Base-by-base conservation (phyloP, 2,329 filamentous ascomycete species). In the Claviceps spartinae region DNA sequence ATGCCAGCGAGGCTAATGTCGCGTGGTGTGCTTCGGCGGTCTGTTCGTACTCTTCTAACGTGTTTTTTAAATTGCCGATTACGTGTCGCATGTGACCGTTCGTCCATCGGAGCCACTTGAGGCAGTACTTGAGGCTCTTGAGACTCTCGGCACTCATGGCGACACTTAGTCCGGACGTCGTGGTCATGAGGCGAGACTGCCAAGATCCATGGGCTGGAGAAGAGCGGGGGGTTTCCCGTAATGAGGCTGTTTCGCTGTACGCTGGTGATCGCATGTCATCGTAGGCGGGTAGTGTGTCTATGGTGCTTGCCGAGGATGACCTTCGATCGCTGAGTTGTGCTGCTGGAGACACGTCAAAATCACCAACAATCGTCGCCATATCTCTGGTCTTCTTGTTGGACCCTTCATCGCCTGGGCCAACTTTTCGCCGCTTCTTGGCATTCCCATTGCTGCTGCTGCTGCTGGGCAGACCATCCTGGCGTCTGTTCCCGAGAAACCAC, bases 81-180 rank as follows among this genome's bases (percentile, higher is more conserved):
- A 88, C 78, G 47, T 82, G 81, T 47, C 83, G 82, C 52, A 97
- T 82, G 63, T 88, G 86, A 6, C 81, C 82, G 55, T 95, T 95
- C 1, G 88, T 88, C 76, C 83, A 85, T 26, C 83, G 79, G 47
- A 97, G 72, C 76, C 89, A 86, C 24, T 78, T 77, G 2, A 97
- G 72, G 57, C 90, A 96, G 60, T 88, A 91, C 60, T 87, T 88
- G 43, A 98, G 72, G 55, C 85, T 93, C 49, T 83, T 80, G 8
- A 96, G 71, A 22, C 88, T 95, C 61, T 93, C 85, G 18, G 94
- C 85, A 61, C 86, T 94, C 77, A 98, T 88, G 1, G 93, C 89
- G 16, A 95, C 84, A 56, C 89, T 89, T 1, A 97, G 76, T 0
- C 89, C 91, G 0, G 89, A 95, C 0, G 91, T 96, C 5, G 88